Percentiles rank a stretch among this genome's conserved stretches.
Evolutionary conservation across 2,329 filamentous ascomycete species (phyloP).

Genomic region (Dothidotthia symphoricarpi): DNA sequence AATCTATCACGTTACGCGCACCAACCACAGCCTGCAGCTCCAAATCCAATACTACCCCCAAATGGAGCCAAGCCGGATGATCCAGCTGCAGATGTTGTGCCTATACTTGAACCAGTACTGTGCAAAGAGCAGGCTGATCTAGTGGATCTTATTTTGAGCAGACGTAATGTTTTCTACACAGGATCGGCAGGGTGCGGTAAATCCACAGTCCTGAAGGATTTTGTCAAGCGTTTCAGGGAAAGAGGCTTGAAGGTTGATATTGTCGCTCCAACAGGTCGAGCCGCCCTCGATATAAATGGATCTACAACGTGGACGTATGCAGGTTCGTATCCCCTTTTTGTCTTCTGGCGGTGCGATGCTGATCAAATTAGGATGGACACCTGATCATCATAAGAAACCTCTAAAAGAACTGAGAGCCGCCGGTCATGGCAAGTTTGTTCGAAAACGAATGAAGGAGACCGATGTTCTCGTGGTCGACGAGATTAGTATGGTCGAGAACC

Average conservation of each 20-base stretch:
- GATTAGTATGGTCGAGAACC: slow-evolving; percentile 63
- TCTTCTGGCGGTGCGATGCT: too few relatives aligned
- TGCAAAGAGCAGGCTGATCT: slow-evolving; percentile 48
- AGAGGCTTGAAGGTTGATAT: slow-evolving; percentile 48
- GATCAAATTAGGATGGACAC: slow-evolving; percentile 44
- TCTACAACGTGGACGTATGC: slow-evolving; percentile 58
- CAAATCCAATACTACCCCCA: too few relatives aligned
- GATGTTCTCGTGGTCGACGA: slow-evolving; percentile 65
- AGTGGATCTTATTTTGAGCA: slow-evolving; percentile 52
- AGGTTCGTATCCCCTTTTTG: slow-evolving; percentile 31
- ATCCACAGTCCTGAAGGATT: slow-evolving; percentile 54
- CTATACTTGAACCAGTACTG: too few relatives aligned
- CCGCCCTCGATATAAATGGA: slow-evolving; percentile 58
- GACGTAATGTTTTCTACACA: slow-evolving; percentile 62
- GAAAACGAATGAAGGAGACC: slow-evolving; percentile 39
- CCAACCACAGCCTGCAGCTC: too few relatives aligned
- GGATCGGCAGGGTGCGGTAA: slow-evolving; percentile 63
- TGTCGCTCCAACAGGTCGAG: slow-evolving; percentile 60
- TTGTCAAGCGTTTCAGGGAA: slow-evolving; percentile 43
- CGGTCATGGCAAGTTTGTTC: slow-evolving; percentile 38
- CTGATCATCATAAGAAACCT: slow-evolving; percentile 46
- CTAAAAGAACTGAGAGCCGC: slow-evolving; percentile 37
- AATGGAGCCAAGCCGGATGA: too few relatives aligned
- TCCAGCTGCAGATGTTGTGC: too few relatives aligned
- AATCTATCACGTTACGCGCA: too few relatives aligned